These are phyloP conservation scores for Leccinum obscurum DNA, from an alignment of 768 basidiomycete genomes.

Conservation along the genomic window DNA sequence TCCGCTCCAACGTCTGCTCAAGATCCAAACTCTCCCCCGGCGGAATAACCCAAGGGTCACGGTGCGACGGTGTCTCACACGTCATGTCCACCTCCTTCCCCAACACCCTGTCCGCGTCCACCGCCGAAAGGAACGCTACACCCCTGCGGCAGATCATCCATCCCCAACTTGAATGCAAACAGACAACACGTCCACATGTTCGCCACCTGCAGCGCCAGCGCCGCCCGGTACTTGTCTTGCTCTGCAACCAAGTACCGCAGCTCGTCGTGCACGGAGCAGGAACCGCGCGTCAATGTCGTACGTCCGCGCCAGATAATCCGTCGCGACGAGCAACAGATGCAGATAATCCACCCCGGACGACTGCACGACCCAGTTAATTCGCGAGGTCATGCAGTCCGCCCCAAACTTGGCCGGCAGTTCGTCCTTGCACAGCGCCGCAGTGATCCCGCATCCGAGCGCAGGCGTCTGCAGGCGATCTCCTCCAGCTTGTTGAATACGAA, in stretches of 20 bases:
- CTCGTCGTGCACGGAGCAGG: slow-evolving; percentile 96
- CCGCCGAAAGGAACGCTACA: slow-evolving; percentile 94
- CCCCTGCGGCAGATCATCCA: slow-evolving; percentile 94
- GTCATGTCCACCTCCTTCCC: slow-evolving; percentile 97
- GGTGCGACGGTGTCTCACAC: slow-evolving; percentile 86
- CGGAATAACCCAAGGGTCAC: slow-evolving; percentile 68
- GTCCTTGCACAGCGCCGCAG: slow-evolving; percentile 88
- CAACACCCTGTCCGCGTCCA: slow-evolving; percentile 83
- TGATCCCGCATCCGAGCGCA: slow-evolving; percentile 91
- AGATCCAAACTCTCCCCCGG: slow-evolving; percentile 87
- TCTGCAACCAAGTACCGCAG: slow-evolving; percentile 91
- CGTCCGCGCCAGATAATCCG: slow-evolving; percentile 80
- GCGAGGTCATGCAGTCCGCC: slow-evolving; percentile 88
- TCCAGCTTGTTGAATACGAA: slow-evolving; percentile 77
- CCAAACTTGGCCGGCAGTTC: slow-evolving; percentile 82
- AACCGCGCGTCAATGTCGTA: slow-evolving; percentile 90
- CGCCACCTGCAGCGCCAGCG: slow-evolving; percentile 90
- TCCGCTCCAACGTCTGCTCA: slow-evolving; percentile 33
- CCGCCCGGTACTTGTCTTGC: slow-evolving; percentile 85
- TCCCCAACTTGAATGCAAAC: slow-evolving; percentile 90
- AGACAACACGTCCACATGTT: slow-evolving; percentile 93
- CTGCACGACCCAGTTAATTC: slow-evolving; percentile 99
- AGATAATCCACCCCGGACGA: slow-evolving; percentile 97
- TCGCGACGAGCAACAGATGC: slow-evolving; percentile 92
- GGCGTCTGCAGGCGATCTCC: slow-evolving; percentile 85